Percentiles rank a stretch among this genome's conserved stretches.
These are phyloP conservation scores for Crithidia thermophila DNA, from an alignment of 208 protist genomes.

Conservation along the genomic window DNA sequence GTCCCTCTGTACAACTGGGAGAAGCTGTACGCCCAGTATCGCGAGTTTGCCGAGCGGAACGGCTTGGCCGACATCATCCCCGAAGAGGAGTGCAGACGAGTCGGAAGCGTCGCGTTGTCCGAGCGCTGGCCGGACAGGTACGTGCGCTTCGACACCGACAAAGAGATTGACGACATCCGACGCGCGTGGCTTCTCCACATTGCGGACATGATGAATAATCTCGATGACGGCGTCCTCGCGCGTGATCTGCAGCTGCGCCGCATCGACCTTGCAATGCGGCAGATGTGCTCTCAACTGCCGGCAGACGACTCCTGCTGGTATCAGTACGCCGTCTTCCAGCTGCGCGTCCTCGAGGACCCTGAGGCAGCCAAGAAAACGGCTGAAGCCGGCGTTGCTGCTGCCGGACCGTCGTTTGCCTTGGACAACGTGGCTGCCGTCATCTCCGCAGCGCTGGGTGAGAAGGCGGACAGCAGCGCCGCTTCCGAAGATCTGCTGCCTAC, in stretches of 20 bases:
- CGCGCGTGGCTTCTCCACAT: conserved; percentile 57
- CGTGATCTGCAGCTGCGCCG: conserved; percentile 63
- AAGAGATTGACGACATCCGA: conserved; percentile 35
- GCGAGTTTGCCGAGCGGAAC: conserved; percentile 31
- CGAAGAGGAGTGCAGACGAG: conserved; percentile 14
- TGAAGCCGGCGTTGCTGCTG: conserved; percentile 27
- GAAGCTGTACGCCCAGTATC: conserved; percentile 50
- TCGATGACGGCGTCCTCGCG: conserved; percentile 24
- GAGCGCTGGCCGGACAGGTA: conserved; percentile 81
- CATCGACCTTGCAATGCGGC: conserved; percentile 80
- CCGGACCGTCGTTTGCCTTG: conserved; percentile 58
- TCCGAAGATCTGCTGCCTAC: neutral
- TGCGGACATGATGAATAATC: conserved; percentile 35
- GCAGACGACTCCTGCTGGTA: conserved; percentile 75
- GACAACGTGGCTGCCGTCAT: conserved; percentile 35
- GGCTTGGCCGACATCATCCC: conserved; percentile 5
- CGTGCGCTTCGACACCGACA: conserved; percentile 34
- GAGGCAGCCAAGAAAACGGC: conserved; percentile 48
- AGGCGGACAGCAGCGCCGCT: neutral
- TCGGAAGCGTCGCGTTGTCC: conserved; percentile 20
- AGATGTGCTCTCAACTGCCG: conserved; percentile 75
- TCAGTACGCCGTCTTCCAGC: conserved; percentile 75
- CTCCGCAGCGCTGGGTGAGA: neutral
- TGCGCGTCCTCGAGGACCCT: conserved; percentile 49
- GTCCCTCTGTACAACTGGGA: conserved; percentile 65